phyloP scores from a whole-genome alignment of 176 grass and related monocot genomes.

The Avena insularis region DNA sequence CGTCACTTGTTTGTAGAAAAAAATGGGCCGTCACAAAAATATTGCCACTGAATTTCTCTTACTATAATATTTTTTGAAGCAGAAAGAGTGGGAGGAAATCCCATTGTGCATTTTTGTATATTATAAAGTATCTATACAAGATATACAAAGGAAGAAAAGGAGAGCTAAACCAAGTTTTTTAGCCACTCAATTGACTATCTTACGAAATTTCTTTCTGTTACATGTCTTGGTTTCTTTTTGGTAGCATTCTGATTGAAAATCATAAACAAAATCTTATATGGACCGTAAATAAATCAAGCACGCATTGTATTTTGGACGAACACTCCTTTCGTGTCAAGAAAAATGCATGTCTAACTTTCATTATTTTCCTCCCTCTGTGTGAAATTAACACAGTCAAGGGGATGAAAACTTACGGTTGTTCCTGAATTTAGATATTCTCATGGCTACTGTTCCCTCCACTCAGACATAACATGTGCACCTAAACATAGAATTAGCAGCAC shows the following conservation, averaged over 20 bases:
- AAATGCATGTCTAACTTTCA: neutral
- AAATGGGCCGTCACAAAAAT: too few relatives aligned
- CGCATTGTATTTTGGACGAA: neutral
- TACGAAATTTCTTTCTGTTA: too few relatives aligned
- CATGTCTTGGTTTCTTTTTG: neutral
- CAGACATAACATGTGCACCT: neutral
- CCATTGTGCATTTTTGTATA: too few relatives aligned
- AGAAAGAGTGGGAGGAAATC: too few relatives aligned
- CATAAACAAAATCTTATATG: neutral
- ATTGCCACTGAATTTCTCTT: too few relatives aligned
- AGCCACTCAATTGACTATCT: too few relatives aligned
- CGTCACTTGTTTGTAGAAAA: too few relatives aligned
- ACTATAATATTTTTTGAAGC: too few relatives aligned
- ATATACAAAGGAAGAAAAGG: too few relatives aligned
- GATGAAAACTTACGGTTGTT: neutral
- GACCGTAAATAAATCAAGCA: neutral
- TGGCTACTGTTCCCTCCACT: slow-evolving; percentile 7
- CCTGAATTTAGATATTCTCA: neutral
- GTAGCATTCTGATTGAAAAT: neutral
- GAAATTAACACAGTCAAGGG: neutral
- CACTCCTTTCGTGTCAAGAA: neutral
- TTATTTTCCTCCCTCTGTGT: neutral
- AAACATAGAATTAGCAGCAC: neutral
- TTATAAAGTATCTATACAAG: too few relatives aligned
- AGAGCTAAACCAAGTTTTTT: too few relatives aligned